Evolutionary conservation across 176 grass and related monocot species (phyloP).

Genomic region (Pontederia crassipes): DNA sequence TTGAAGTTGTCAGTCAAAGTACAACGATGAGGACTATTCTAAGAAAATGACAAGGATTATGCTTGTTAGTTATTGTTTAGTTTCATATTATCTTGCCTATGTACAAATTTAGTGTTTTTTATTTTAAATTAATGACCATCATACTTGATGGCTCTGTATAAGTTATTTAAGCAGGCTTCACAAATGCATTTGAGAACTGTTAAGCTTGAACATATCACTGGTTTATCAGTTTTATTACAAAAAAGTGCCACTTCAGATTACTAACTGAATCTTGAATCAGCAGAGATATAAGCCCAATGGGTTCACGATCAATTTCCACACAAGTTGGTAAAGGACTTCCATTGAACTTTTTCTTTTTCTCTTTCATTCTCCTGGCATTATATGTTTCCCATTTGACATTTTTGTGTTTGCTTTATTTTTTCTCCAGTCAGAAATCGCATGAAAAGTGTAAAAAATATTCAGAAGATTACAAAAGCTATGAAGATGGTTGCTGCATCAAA

Average conservation of each 20-base stretch:
- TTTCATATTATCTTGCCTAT: no score
- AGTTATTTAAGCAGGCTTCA: background rate
- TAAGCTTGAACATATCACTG: background rate
- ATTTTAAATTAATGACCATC: no score
- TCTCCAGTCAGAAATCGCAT: conserved; percentile 76
- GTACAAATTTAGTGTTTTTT: no score
- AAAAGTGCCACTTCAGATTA: background rate
- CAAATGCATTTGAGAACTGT: background rate
- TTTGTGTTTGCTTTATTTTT: background rate
- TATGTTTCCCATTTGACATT: background rate
- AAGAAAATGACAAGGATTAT: no score
- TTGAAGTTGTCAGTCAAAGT: no score
- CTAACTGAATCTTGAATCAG: conserved; percentile 14
- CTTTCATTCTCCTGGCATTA: background rate
- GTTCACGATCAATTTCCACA: conserved; percentile 62
- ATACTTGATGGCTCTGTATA: no score
- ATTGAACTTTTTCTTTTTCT: background rate
- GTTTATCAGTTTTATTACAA: background rate
- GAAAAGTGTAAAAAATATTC: conserved; percentile 97
- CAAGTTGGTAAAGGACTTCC: conserved; percentile 51
- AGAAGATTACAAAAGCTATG: conserved; percentile 99
- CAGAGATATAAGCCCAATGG: conserved; percentile 51
- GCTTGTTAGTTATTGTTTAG: no score
- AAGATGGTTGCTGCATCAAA: conserved; percentile 98
- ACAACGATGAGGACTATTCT: no score